Evolutionary conservation across 176 grass and related monocot genomes (phyloP), one percentile per base, ranked within the genome.

Genomic region (Poa annua): DNA sequence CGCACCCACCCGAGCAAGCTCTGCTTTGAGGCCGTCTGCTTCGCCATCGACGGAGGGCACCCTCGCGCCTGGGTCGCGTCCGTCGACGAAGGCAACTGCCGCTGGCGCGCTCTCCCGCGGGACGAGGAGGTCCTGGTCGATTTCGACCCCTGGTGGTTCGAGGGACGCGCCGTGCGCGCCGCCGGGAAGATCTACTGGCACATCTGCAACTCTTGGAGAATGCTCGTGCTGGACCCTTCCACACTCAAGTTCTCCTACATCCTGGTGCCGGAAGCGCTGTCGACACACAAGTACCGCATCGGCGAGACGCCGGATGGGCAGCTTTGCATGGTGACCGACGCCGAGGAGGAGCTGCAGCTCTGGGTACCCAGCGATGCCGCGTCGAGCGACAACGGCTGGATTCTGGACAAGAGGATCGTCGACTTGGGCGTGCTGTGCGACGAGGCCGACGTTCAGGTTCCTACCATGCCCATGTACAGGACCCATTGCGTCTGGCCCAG

Each of bases 11-110:
- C 9, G 55, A 59, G n/a, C 33, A 66, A 42, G n/a, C 48, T 84
- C 61, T 29, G n/a, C 48, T 84, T 84, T 6, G 35, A 67, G 22
- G 62, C 3, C 10, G 24, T 68, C 62, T 85, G 49, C 83, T 36
- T 85, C 83, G 76, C 83, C 62, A 1, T 85, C 73, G 35, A 85
- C 16, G 74, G 7, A 25, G 12, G 34, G 13, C 20, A 2, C 41
- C 66, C 20, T 3, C 53, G 41, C 14, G 52, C 66, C 61, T 65
- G 29, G 29, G 47, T 85, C 73, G 61, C 74, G 22, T 77, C 73
- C 61, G 47, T 68, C 61, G 48, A 64, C 16, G 49, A 47, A 26
- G 61, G 6, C 29, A 0, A 34, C 0, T 65, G 29, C 61, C 5
- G 61, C 61, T 65, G 61, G 61, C 61, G 61, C 29, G 29, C 26